Evolutionary conservation across 768 basidiomycete genomes (phyloP).

Genomic region (Tremella fuciformis): DNA sequence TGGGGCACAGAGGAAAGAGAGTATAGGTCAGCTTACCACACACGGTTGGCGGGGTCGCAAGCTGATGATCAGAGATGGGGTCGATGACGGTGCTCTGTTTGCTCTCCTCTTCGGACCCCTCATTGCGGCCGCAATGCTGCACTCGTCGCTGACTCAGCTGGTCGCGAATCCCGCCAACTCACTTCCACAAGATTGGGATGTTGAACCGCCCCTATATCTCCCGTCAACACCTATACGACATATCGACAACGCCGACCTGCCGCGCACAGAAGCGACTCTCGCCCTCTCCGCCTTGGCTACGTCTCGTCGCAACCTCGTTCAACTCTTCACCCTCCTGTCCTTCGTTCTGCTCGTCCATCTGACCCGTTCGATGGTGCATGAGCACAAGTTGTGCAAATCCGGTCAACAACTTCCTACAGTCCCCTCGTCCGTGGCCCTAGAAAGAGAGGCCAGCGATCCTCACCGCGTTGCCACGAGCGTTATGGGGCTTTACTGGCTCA

Average conservation of each 20-base stretch:
- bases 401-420: neutral
- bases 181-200: slow-evolving; percentile 68
- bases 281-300: slow-evolving; percentile 54
- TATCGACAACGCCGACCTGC: slow-evolving; percentile 55
- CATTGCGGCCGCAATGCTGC: slow-evolving; percentile 67
- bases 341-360: slow-evolving; percentile 76
- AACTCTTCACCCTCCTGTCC: slow-evolving; percentile 76
- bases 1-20: slow-evolving; percentile 52
- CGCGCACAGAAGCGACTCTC: slow-evolving; percentile 24
- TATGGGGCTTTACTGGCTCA: slow-evolving; percentile 38
- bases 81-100: slow-evolving; percentile 81
- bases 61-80: slow-evolving; percentile 61
- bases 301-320: slow-evolving; percentile 72
- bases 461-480: neutral
- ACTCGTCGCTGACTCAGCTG: slow-evolving; percentile 56
- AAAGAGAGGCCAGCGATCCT: slow-evolving; percentile 32
- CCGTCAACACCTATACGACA: slow-evolving; percentile 54
- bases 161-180: slow-evolving; percentile 40
- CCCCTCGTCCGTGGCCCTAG: slow-evolving; percentile 1
- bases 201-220: slow-evolving; percentile 68
- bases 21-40: slow-evolving; percentile 36
- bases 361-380: slow-evolving; percentile 71
- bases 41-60: neutral
- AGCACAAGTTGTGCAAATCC: slow-evolving; percentile 53
- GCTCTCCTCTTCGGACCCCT: slow-evolving; percentile 81